Evolutionary conservation across 768 basidiomycete species (phyloP), one percentile per base, ranked within the genome.

Genomic region (Pholiota molesta): DNA sequence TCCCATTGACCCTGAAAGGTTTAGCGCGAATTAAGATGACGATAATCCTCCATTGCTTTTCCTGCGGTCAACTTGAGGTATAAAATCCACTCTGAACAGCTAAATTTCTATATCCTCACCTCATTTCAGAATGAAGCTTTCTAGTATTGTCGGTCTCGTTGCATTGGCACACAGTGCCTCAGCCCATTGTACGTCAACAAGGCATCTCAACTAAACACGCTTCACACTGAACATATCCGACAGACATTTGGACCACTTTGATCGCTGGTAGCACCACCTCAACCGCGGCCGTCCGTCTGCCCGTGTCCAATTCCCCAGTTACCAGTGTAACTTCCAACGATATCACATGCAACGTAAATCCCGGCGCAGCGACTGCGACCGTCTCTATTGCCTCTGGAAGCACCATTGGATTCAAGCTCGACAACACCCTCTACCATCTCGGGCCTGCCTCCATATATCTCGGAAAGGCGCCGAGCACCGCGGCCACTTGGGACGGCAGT

Each of bases 371-470:
- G 1, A 70, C 71, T 13, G 64, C 73, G 59, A 77, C 75, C 11
- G 72, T 78, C 28, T 55, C 59, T 19, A 75, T 80, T 51, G 67
- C 73, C 16, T 72, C 79, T 1, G 78, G 79, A n/a, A 68, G 64
- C 47, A 69, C 70, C 13, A 68, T 79, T 42, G 74, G 75, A 17
- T 78, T 80, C 68, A 66, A 66, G 28, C 65, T 77, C 2, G 74
- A 76, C 64, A 76, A 74, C 60, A 73, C 74, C 0, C 45, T 80
- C n/a, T 80, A 79, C 68, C 79, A 80, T 61, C 71, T 67, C 26
- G 79, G 79, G 8, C 78, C 79, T 8, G 76, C 76, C 52, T 75
- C 79, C 7, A 78, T 80, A 51, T 79, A 79, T 64, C 71, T 85
- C 55, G 82, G 82, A 33, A 76, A 79, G 65, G 82, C 80, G 10